phyloP scores from a whole-genome alignment of 805 yeast genomes.

The Metschnikowia corniflorae region DNA sequence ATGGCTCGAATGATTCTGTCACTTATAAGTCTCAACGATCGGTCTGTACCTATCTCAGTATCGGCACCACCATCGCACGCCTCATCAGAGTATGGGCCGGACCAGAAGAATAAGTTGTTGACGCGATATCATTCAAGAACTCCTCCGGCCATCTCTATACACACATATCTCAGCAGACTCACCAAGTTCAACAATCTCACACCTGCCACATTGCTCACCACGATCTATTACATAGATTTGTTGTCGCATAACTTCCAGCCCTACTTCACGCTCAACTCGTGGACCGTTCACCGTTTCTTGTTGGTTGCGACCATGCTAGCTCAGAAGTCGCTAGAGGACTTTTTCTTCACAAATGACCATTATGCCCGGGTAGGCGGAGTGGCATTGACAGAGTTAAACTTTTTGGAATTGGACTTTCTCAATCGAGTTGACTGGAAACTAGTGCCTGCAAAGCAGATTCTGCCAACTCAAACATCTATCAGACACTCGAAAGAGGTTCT shows the following conservation, averaged over 20 bases:
- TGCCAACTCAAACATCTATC: conserved; percentile 22
- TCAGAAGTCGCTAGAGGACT: conserved; percentile 87
- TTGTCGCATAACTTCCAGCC: conserved; percentile 70
- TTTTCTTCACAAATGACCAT: conserved; percentile 89
- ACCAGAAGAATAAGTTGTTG: conserved; percentile 31
- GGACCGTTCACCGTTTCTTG: conserved; percentile 90
- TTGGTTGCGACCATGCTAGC: conserved; percentile 89
- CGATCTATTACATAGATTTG: conserved; percentile 88
- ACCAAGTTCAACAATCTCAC: conserved; percentile 83
- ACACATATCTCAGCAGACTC: conserved; percentile 65
- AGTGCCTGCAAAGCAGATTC: conserved; percentile 36
- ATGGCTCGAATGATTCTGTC: conserved; percentile 79
- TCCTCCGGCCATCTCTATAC: conserved; percentile 83
- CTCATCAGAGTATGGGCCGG: conserved; percentile 21
- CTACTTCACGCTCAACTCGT: conserved; percentile 77
- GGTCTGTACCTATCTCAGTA: conserved; percentile 33
- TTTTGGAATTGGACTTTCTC: conserved; percentile 84
- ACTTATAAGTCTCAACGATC: conserved; percentile 72
- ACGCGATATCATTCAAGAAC: conserved; percentile 93
- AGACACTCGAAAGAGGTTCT: conserved; percentile 36
- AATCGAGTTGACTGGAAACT: conserved; percentile 68
- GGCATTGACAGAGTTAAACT: conserved; percentile 74
- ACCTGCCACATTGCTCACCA: conserved; percentile 72
- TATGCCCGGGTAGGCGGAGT: conserved; percentile 97
- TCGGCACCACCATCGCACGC: conserved; percentile 23